Conservation (phyloP, 225 moss, liverwort and hornwort species). For the Polytrichum formosum region DNA sequence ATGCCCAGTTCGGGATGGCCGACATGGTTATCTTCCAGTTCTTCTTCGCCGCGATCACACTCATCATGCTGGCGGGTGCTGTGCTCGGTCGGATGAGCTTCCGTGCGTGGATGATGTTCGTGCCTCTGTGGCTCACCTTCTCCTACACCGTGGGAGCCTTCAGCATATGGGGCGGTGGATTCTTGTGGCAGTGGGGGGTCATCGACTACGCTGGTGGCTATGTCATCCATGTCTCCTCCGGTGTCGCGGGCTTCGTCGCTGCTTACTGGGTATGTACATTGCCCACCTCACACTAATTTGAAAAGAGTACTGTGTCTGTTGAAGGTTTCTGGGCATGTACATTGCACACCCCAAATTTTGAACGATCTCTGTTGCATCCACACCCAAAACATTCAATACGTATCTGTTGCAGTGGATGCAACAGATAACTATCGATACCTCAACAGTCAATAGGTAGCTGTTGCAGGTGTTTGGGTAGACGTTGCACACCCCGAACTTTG, state of each 20-base stretch:
- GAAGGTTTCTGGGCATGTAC: no score
- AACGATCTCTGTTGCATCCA: no score
- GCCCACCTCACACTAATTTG: no score
- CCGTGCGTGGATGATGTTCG: conserved; percentile 50
- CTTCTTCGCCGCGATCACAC: conserved; percentile 30
- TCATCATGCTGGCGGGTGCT: conserved; percentile 38
- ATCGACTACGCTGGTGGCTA: conserved; percentile 42
- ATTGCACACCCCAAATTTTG: no score
- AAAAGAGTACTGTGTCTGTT: no score
- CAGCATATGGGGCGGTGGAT: conserved; percentile 39
- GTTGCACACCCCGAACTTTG: no score
- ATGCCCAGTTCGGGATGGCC: conserved; percentile 20
- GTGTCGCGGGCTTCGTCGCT: conserved; percentile 23
- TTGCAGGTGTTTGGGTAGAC: no score
- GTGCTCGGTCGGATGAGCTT: conserved; percentile 44
- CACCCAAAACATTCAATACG: no score
- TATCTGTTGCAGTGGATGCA: no score
- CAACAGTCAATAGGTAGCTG: no score
- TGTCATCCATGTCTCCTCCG: conserved; percentile 45
- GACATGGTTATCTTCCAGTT: conserved; percentile 41
- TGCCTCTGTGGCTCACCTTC: conserved; percentile 45
- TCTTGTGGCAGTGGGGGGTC: conserved; percentile 44
- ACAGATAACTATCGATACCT: no score
- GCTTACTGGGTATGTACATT: conserved; percentile 35
- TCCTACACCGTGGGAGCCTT: conserved; percentile 42